A percentile compares a stretch with the other conserved stretches of the same genome.
Conservation (phyloP, 805 yeast species). For the Lipomyces yamanashiensis region DNA sequence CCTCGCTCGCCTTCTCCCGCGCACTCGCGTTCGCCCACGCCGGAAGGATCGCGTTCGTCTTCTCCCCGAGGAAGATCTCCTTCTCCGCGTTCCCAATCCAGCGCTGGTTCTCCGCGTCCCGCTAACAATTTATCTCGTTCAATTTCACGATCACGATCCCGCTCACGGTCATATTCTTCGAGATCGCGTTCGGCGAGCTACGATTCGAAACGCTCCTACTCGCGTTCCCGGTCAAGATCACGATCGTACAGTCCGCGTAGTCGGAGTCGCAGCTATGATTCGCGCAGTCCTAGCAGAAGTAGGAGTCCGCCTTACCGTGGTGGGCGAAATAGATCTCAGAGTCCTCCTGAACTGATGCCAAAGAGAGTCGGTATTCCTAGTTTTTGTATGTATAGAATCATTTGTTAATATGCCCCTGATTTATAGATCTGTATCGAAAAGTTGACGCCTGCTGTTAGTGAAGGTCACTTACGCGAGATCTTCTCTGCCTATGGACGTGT, state of each 20-base stretch:
- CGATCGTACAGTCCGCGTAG: conserved; percentile 15
- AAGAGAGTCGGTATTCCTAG: conserved; percentile 1
- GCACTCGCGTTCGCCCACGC: conserved; percentile 5
- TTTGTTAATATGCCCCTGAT: conserved; percentile 1
- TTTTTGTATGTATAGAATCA: neutral
- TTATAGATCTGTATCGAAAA: conserved; percentile 28
- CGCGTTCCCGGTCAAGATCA: conserved; percentile 14
- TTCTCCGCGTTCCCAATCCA: conserved; percentile 5
- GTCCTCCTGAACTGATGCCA: conserved; percentile 12
- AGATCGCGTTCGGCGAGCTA: neutral
- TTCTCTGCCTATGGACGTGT: conserved; percentile 32
- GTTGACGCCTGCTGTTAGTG: conserved; percentile 27
- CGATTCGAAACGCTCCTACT: neutral
- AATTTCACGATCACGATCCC: conserved; percentile 6
- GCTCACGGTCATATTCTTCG: neutral
- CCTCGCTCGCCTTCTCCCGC: conserved; percentile 7
- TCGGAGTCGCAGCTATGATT: conserved; percentile 24
- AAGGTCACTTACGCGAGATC: conserved; percentile 33
- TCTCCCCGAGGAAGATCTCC: conserved; percentile 11
- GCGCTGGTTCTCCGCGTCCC: neutral
- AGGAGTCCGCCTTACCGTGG: conserved; percentile 8
- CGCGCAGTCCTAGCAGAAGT: conserved; percentile 23
- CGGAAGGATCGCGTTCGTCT: neutral
- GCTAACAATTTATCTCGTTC: neutral
- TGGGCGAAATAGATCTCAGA: neutral